Conservation (phyloP, 2,329 filamentous ascomycete species). For the Aspergillus ibericus region DNA sequence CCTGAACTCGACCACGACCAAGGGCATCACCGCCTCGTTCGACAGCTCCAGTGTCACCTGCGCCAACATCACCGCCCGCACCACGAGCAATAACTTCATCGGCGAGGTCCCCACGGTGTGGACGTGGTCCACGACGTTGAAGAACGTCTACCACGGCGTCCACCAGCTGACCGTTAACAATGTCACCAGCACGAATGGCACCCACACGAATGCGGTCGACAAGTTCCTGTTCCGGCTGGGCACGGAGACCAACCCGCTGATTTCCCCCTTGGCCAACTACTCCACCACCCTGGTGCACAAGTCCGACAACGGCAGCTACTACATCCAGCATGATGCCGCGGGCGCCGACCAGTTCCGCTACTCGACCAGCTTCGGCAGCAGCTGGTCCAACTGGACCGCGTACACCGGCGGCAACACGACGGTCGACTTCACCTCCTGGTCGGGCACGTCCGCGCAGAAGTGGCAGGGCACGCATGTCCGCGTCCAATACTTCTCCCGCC, state of each 20-base stretch:
- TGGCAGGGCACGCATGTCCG: conserved; percentile 64
- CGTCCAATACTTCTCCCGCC: conserved; percentile 61
- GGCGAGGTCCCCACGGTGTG: conserved; percentile 56
- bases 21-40: conserved; percentile 44
- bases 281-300: conserved; percentile 53
- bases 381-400: conserved; percentile 58
- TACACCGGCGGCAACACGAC: conserved; percentile 54
- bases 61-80: conserved; percentile 34
- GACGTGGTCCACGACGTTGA: conserved; percentile 53
- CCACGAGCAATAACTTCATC: conserved; percentile 32
- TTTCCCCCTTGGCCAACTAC: conserved; percentile 61
- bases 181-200: conserved; percentile 45
- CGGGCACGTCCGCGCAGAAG: conserved; percentile 55
- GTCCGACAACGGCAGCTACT: conserved; percentile 43
- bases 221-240: conserved; percentile 62
- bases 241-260: conserved; percentile 56
- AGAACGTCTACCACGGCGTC: conserved; percentile 59
- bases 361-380: conserved; percentile 59
- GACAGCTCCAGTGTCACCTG: conserved; percentile 49
- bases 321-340: conserved; percentile 58
- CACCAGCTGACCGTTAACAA: conserved; percentile 59
- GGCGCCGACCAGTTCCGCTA: conserved; percentile 64
- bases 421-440: conserved; percentile 53
- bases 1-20: conserved; percentile 54
- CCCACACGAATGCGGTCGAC: conserved; percentile 54